Evolutionary conservation across 192 early-diverging fungal genomes (phyloP), one percentile per base, ranked within the genome.

Genomic region (Paraglomus brasilianum): DNA sequence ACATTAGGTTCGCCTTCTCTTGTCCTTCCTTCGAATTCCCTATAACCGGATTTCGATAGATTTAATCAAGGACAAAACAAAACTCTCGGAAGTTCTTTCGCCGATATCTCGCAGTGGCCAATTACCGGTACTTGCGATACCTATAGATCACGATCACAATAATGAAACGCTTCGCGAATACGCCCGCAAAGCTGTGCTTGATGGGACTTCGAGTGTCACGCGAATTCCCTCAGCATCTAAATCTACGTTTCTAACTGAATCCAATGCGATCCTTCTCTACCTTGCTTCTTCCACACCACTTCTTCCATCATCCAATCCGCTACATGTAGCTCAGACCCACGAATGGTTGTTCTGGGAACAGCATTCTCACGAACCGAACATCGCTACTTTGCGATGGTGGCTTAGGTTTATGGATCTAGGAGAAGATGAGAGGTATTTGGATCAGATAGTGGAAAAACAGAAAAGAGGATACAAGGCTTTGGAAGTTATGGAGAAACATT

Each of bases 261-360:
- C 64, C 4, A 66, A 66, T n/a, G 64, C 64, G 15, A 66, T 66
- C 19, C 21, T 66, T 40, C 49, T 43, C 5, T 66, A 22, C 41
- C 14, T 66, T 24, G 24, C 64, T 1, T 17, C 19, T 17, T 24
- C 24, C 13, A 66, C 64, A 50, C 39, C 64, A 10, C 41, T 66
- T 21, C 43, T 52, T 39, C 64, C 64, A 52, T 66, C 64, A 38
- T 30, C 30, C 30, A 52, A 66, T 41, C 47, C 64, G 14, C 36
- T 66, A 4, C 30, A 66, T 2, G 19, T 36, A 19, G 64, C 64
- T 14, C 39, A 66, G 52, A n/a, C 49, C 39, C 30, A 51, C 48
- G 48, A 66, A 66, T 66, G 64, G 64, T 39, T 66, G 14, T 66
- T 66, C 41, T 66, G 64, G 64, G 64, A 66, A 66, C 64, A 66